Conservation (phyloP, 202 grass and related monocot genomes). For the Tripidium arundinaceum region DNA sequence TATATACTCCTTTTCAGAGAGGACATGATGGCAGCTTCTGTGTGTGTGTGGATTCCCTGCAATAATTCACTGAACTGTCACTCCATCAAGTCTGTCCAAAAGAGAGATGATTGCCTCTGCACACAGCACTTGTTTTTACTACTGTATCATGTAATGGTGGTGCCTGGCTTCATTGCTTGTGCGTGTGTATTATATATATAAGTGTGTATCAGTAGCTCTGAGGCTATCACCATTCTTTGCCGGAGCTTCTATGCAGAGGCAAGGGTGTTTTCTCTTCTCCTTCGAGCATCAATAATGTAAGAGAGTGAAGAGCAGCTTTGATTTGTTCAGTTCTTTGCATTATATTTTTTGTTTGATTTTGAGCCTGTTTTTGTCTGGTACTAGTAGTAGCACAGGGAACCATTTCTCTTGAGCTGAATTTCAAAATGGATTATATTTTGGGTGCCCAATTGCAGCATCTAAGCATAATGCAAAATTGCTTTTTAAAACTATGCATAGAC, state of each 20-base stretch:
- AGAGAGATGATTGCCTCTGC: background rate
- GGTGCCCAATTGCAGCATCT: background rate
- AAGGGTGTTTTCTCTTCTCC: too few species aligned
- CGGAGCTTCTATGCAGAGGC: too few species aligned
- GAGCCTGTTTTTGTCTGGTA: background rate
- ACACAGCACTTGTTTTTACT: background rate
- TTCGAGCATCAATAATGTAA: too few species aligned
- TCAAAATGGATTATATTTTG: too few species aligned
- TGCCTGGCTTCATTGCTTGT: background rate
- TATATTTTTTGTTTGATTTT: background rate
- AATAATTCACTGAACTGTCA: background rate
- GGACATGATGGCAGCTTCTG: background rate
- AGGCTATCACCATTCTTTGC: background rate
- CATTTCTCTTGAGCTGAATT: background rate
- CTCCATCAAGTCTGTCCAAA: background rate
- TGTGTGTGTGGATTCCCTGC: background rate
- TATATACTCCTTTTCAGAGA: background rate
- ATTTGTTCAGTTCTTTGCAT: too few species aligned
- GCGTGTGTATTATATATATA: background rate
- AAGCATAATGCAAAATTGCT: background rate
- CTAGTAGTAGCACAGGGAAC: background rate
- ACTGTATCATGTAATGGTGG: too few species aligned
- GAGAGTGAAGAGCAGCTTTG: too few species aligned
- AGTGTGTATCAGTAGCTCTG: background rate
- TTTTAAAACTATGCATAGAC: background rate